These are phyloP conservation scores for Teratosphaeria nubilosa DNA, from an alignment of 2,329 filamentous ascomycete genomes.

Conservation along the genomic window DNA sequence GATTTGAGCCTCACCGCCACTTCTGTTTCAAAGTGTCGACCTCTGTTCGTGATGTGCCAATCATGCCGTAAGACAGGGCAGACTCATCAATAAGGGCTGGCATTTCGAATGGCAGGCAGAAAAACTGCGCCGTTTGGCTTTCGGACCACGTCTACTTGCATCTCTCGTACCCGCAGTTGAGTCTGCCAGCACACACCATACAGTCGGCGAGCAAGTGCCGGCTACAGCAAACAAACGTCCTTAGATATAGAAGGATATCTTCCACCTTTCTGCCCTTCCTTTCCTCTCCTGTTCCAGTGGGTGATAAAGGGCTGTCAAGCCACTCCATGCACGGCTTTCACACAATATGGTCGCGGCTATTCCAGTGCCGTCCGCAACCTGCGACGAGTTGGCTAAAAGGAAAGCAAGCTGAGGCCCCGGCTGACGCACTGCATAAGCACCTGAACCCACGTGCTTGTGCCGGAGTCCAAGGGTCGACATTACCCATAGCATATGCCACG, in stretches of 20 bases:
- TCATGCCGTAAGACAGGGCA: no score
- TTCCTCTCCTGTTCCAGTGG: background rate
- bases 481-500: no score
- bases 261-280: background rate
- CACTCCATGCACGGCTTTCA: background rate
- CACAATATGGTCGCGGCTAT: background rate
- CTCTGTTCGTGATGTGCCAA: background rate
- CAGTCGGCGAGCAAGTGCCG: background rate
- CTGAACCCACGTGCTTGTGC: background rate
- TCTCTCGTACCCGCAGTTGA: background rate
- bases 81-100: no score
- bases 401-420: background rate
- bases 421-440: background rate
- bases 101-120: no score
- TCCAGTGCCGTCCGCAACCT: background rate
- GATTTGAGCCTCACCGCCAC: background rate
- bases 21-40: background rate
- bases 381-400: background rate
- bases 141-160: background rate
- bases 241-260: background rate
- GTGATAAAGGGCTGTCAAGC: background rate
- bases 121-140: no score
- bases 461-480: background rate
- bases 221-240: background rate
- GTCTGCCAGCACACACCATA: background rate